Base-by-base conservation (phyloP, 2,329 filamentous ascomycete genomes). In the Aspergillus fijiensis region DNA sequence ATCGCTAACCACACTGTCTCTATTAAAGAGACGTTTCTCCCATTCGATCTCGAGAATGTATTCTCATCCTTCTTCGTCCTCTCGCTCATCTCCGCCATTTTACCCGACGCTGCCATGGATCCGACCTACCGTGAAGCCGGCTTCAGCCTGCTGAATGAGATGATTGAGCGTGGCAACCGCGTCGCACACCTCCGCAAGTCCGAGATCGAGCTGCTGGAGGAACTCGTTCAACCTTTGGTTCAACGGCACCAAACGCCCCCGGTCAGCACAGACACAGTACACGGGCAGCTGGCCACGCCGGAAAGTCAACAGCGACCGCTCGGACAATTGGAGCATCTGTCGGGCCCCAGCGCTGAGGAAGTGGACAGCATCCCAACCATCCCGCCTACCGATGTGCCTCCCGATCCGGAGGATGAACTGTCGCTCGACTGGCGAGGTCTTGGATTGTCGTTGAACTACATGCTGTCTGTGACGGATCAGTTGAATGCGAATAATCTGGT, bases 91-190 rank as follows among this genome's bases (percentile, higher is more conserved):
- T 60, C 63, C 39, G 73, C 71, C 16, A 80, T 73, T 49, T 79
- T 80, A 49, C 76, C 70, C 6, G 81, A 72, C 11, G 74, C 74
- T 12, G 75, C 74, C 62, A 80, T 79, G 1, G 80, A 67, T 76
- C 47, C 79, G 67, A 21, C 77, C 77, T 60, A 81, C 76, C 56
- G 77, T 53, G 58, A 81, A 31, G 62, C 63, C 52, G 61, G 61
- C 14, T 62, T 63, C 33, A 62, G 59, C 35, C 49, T 68, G 0
- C 59, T 68, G 0, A 58, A 68, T 4, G 65, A 65, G 3, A 65
- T 68, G 66, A 67, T 67, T 5, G 48, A 59, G 1, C 53, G 65
- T 2, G 65, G 65, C 9, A 67, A 64, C 35, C 63, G 64, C 10
- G 64, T 67, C 1, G 65, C 65, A 6, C 65, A 66, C 42, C 54